These are phyloP conservation scores for Fusarium sp. DNA, from an alignment of 2,329 filamentous ascomycete genomes.

Conservation along the genomic window DNA sequence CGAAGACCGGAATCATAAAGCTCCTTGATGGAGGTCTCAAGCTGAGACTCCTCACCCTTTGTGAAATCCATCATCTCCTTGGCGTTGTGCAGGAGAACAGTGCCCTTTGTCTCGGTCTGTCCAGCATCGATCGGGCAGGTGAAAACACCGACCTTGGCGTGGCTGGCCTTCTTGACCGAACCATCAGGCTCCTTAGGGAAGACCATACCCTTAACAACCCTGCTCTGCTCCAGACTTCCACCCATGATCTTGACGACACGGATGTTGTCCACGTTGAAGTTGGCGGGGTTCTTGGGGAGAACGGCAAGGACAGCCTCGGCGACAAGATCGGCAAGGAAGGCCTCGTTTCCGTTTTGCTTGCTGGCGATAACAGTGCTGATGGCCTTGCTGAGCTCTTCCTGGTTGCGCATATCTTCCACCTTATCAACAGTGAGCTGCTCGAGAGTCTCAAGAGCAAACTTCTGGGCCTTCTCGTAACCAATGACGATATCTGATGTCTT, in stretches of 20 bases:
- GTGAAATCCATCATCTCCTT: conserved; percentile 99
- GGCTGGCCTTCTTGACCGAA: conserved; percentile 87
- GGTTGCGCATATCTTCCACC: conserved; percentile 84
- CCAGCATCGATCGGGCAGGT: conserved; percentile 95
- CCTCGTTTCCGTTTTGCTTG: conserved; percentile 96
- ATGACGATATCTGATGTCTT: conserved; percentile 98
- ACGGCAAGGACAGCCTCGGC: conserved; percentile 88
- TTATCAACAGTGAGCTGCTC: conserved; percentile 93
- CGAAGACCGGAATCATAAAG: conserved; percentile 93
- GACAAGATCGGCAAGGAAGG: conserved; percentile 86
- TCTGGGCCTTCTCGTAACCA: conserved; percentile 95
- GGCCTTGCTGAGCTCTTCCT: conserved; percentile 91
- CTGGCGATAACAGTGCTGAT: conserved; percentile 95
- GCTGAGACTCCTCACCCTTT: conserved; percentile 93
- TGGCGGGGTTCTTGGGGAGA: conserved; percentile 91
- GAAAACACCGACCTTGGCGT: conserved; percentile 97
- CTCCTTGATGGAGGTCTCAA: conserved; percentile 94
- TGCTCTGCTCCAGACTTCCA: conserved; percentile 92
- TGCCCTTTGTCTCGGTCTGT: conserved; percentile 99
- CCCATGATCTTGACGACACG: conserved; percentile 99
- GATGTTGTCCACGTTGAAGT: conserved; percentile 99
- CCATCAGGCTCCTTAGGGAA: conserved; percentile 97
- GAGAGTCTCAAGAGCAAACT: conserved; percentile 84
- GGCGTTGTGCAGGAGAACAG: conserved; percentile 94
- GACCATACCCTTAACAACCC: conserved; percentile 97